phyloP scores from a whole-genome alignment of 148 eudicot species.

The Amaranthus cruentus region DNA sequence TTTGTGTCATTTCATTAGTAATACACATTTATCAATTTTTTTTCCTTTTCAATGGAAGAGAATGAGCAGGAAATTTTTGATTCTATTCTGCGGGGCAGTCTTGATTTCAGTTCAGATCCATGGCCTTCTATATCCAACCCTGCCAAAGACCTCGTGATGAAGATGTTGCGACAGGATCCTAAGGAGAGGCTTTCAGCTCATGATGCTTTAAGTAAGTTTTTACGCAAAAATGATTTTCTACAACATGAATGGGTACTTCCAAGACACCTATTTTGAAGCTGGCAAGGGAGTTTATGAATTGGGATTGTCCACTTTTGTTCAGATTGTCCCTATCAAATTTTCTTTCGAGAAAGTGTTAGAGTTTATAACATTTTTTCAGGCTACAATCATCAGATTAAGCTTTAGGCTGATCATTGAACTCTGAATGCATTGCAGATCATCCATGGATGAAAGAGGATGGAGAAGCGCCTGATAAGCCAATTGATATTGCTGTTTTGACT shows the following conservation, averaged over 20 bases:
- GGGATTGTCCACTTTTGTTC: neutral
- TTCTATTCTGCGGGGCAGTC: constrained; percentile 68
- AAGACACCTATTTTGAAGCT: neutral
- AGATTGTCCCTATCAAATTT: neutral
- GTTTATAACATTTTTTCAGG: neutral
- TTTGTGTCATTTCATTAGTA: neutral
- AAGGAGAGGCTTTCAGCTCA: constrained; percentile 78
- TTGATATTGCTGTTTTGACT: constrained; percentile 82
- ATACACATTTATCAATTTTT: constrained; percentile 9
- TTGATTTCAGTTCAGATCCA: constrained; percentile 84
- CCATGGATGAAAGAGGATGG: constrained; percentile 98
- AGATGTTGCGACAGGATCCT: constrained; percentile 81
- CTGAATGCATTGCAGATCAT: constrained; percentile 58
- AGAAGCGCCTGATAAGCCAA: constrained; percentile 97
- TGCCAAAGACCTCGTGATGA: constrained; percentile 91
- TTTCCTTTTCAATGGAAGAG: constrained; percentile 45
- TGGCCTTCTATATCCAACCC: constrained; percentile 95
- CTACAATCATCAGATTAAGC: neutral
- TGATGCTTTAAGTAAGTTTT: constrained; percentile 75
- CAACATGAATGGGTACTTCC: neutral
- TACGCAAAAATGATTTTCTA: neutral
- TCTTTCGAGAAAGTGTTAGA: neutral
- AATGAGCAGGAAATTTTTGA: constrained; percentile 92
- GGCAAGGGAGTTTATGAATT: too few species aligned
- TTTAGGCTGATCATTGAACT: neutral